Conservation (phyloP, 2,329 filamentous ascomycete species). For the Eurotiales sp. region DNA sequence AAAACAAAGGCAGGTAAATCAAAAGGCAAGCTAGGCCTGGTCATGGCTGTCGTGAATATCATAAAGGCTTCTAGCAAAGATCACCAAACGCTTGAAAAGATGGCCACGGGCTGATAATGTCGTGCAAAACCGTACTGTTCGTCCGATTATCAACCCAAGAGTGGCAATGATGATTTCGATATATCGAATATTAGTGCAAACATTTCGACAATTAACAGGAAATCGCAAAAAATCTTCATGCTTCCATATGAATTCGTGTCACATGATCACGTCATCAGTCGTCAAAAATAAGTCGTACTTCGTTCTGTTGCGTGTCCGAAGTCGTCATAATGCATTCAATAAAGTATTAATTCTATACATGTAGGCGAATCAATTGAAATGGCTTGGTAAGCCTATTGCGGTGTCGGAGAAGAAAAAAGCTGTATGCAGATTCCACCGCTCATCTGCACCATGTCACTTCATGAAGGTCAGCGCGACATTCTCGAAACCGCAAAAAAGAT, state of each 20-base stretch:
- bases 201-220: slow-evolving; percentile 15
- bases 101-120: slow-evolving; percentile 8
- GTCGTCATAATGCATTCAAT: slow-evolving; percentile 12
- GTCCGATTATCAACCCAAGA: neutral
- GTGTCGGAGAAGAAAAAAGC: neutral
- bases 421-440: neutral
- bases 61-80: slow-evolving; percentile 11
- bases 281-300: slow-evolving; percentile 23
- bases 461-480: neutral
- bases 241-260: slow-evolving; percentile 15
- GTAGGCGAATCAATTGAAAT: slow-evolving; percentile 8
- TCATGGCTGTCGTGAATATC: slow-evolving; percentile 13
- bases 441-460: neutral
- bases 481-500: neutral
- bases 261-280: slow-evolving; percentile 29
- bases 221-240: slow-evolving; percentile 17
- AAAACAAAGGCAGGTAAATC: slow-evolving; percentile 3
- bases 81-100: slow-evolving; percentile 11
- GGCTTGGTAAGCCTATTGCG: neutral
- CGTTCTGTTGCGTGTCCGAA: slow-evolving; percentile 16
- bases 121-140: slow-evolving; percentile 3
- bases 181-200: slow-evolving; percentile 7
- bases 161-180: neutral
- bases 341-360: slow-evolving; percentile 14
- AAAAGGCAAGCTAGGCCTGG: slow-evolving; percentile 8